These are phyloP conservation scores for Effrenium voratum DNA, from an alignment of 73 alveolate genomes.

Conservation along the genomic window DNA sequence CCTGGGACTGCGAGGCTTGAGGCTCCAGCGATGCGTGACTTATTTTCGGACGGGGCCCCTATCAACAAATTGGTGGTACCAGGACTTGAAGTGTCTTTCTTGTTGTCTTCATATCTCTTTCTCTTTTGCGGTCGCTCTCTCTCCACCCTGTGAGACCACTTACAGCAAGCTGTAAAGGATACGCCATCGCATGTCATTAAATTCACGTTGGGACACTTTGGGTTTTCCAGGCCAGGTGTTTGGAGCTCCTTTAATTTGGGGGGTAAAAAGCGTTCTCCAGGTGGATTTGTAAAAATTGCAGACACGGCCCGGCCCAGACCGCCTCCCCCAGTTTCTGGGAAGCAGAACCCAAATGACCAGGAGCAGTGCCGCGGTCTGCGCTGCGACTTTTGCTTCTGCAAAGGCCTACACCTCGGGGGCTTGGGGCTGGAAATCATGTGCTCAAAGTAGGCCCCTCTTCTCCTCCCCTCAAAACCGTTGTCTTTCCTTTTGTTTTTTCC, in stretches of 20 bases:
- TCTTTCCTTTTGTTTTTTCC: neutral
- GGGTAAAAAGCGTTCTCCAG: neutral
- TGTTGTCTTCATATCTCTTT: no score
- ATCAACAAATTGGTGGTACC: no score
- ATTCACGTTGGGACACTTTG: neutral
- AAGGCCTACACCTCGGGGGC: neutral
- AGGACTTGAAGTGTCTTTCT: no score
- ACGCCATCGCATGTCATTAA: no score
- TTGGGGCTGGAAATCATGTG: neutral
- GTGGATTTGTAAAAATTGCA: neutral
- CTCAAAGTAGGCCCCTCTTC: neutral
- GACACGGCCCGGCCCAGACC: neutral
- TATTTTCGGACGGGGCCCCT: no score
- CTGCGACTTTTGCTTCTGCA: constrained; percentile 50
- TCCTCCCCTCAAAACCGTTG: neutral
- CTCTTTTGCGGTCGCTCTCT: no score
- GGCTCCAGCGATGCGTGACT: no score
- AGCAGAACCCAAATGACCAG: neutral
- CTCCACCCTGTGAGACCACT: no score
- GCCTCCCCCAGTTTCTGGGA: neutral
- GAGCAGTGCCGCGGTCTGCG: constrained; percentile 63
- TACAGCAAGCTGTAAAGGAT: no score
- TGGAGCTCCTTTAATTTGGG: neutral
- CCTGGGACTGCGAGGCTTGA: no score
- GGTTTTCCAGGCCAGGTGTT: neutral